A percentile compares a stretch with the other conserved stretches of the same genome.
Conservation (phyloP, 495 filamentous ascomycete genomes). For the Hamigera avellanea region DNA sequence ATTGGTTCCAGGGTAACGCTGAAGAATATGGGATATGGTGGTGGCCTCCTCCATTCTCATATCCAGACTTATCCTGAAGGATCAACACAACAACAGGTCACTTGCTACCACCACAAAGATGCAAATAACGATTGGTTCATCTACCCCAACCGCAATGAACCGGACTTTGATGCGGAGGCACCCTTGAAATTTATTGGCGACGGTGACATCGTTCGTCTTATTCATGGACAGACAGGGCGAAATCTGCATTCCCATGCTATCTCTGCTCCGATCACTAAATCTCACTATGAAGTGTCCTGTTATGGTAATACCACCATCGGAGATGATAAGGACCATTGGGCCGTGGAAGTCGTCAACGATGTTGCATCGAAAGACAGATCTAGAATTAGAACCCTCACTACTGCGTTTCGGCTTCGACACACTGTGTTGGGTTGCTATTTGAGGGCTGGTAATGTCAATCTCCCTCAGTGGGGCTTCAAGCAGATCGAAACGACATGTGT, state of each 20-base stretch:
- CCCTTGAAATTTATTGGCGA: constrained; percentile 65
- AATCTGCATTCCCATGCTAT: constrained; percentile 93
- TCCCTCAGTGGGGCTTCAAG: constrained; percentile 99
- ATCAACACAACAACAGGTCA: constrained; percentile 89
- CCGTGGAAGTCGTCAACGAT: constrained; percentile 82
- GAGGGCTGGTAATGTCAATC: constrained; percentile 88
- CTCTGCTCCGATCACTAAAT: constrained; percentile 78
- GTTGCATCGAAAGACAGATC: constrained; percentile 75
- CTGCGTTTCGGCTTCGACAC: constrained; percentile 83
- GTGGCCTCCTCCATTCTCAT: constrained; percentile 94
- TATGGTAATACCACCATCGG: constrained; percentile 97
- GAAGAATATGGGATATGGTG: constrained; percentile 99
- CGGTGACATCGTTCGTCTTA: constrained; percentile 69
- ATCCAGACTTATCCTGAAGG: constrained; percentile 95
- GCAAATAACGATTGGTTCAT: constrained; percentile 99
- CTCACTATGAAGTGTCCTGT: constrained; percentile 81
- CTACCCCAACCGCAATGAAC: constrained; percentile 73
- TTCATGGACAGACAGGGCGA: constrained; percentile 90
- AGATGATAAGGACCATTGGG: constrained; percentile 97
- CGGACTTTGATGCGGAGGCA: constrained; percentile 58
- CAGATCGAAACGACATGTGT: constrained; percentile 95
- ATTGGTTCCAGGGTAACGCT: constrained; percentile 81
- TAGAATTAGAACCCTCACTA: constrained; percentile 84
- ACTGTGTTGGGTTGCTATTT: constrained; percentile 81
- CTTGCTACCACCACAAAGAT: constrained; percentile 99